Evolutionary conservation across 805 yeast species (phyloP), one percentile per base, ranked within the genome.

Genomic region (Hanseniaspora nectarophila): DNA sequence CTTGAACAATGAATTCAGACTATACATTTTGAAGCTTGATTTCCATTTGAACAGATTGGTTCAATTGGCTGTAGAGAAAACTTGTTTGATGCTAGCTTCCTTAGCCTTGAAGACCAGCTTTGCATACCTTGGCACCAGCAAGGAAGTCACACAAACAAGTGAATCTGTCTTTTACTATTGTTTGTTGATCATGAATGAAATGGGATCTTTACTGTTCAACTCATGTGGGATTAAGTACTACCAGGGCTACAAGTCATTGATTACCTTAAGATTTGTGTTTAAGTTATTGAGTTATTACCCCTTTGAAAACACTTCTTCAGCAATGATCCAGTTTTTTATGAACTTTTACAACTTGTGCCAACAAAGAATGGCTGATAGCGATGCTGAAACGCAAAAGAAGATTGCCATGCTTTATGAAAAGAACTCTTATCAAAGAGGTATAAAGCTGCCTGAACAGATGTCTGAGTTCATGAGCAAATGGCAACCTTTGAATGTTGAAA

Each of bases 151-250:
- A 10, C 37, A 31, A 23, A 24, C 28, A 1, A 34, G 35, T 33
- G 37, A 49, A 9, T 16, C 45, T 32, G 38, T 33, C 6, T 45
- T 53, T 18, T 31, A 28, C n/a, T 35, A 37, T 24, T 47, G 48
- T 26, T 10, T 49, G 31, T 9, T 43, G 13, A 38, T 48, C 6
- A 43, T 48, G 28, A 53, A 53, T 45, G 55, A 53, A 39, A 47
- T 53, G 54, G 55, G 53, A 13, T 53, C 55, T 29, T 23, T 53
- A 10, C 29, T 53, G 18, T 53, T 53, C 21, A 53, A 53, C 39
- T 42, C 46, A 4, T 44, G 52, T 26, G 55, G 55, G 3, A 51
- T 49, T 20, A 53, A 53, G 18, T 53, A 53, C 28, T 53, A 48
- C 18, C 55, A 53, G 39, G 53, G 55, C 4, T 53, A 48, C 18